Percentiles rank a stretch among this genome's conserved stretches.
Evolutionary conservation across 2,329 filamentous ascomycete species (phyloP).

Genomic region (Colletotrichum lini): DNA sequence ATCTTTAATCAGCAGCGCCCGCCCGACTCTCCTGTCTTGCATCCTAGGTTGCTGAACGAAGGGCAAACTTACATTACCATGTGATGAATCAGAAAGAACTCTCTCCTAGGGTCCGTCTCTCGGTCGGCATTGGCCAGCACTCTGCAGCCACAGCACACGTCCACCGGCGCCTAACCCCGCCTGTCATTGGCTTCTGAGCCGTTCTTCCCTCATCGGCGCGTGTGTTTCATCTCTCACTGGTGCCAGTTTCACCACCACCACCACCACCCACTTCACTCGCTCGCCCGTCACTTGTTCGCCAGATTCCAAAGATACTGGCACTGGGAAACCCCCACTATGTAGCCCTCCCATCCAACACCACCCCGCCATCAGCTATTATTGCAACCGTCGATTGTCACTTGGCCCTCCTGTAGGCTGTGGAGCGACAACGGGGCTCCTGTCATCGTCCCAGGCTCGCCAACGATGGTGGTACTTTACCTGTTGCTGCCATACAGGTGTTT

Average conservation of each 20-base stretch:
- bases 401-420: too few species aligned
- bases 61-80: slow-evolving; percentile 6
- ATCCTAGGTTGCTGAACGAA: neutral
- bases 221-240: slow-evolving; percentile 48
- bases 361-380: neutral
- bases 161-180: slow-evolving; percentile 48
- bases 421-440: too few species aligned
- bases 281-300: neutral
- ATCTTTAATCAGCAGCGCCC: neutral
- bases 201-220: slow-evolving; percentile 44
- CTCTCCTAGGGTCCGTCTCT: neutral
- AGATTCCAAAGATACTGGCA: neutral
- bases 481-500: neutral
- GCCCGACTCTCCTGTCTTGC: neutral
- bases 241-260: slow-evolving; percentile 49
- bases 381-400: too few species aligned
- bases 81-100: slow-evolving; percentile 18
- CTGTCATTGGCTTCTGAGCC: slow-evolving; percentile 47
- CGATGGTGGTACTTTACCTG: neutral
- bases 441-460: neutral
- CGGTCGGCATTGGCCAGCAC: slow-evolving; percentile 33
- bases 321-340: neutral
- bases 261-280: slow-evolving; percentile 25
- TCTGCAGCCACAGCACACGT: slow-evolving; percentile 25
- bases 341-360: neutral